Evolutionary conservation across 345 rosid species (phyloP).

Genomic region (Physaria fendleri): DNA sequence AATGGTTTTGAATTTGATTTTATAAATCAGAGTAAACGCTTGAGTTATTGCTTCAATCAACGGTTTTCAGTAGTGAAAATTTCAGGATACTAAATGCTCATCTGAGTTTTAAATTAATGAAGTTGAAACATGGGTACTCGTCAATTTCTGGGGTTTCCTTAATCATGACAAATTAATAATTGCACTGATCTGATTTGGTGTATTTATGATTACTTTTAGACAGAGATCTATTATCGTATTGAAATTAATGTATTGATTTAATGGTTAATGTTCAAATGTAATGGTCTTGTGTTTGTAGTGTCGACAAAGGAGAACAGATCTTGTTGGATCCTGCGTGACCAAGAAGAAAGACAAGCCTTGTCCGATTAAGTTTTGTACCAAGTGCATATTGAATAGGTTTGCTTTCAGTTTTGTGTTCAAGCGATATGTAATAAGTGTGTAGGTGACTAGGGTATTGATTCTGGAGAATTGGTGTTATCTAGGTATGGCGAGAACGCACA

Average conservation of each 20-base stretch:
- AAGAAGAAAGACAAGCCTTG: constrained; percentile 38
- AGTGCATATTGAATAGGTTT: constrained; percentile 69
- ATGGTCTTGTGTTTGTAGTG: constrained; percentile 42
- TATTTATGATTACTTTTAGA: background rate
- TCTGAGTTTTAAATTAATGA: background rate
- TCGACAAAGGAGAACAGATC: constrained; percentile 62
- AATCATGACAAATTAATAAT: background rate
- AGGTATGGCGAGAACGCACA: constrained; percentile 74
- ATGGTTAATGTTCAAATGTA: background rate
- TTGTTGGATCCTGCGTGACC: constrained; percentile 47
- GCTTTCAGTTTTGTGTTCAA: background rate
- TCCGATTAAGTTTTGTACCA: constrained; percentile 48
- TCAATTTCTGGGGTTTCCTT: background rate
- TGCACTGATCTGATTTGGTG: background rate
- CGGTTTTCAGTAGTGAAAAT: background rate
- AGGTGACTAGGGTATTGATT: background rate
- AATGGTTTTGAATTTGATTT: background rate
- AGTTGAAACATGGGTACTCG: background rate
- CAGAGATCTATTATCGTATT: background rate
- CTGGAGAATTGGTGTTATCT: background rate
- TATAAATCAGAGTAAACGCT: background rate
- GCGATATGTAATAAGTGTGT: background rate
- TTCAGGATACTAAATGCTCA: background rate
- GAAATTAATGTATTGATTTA: background rate
- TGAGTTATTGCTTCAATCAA: background rate